Base-by-base conservation (phyloP, 805 yeast species). In the Yamadazyma takamatsuzukensis region DNA sequence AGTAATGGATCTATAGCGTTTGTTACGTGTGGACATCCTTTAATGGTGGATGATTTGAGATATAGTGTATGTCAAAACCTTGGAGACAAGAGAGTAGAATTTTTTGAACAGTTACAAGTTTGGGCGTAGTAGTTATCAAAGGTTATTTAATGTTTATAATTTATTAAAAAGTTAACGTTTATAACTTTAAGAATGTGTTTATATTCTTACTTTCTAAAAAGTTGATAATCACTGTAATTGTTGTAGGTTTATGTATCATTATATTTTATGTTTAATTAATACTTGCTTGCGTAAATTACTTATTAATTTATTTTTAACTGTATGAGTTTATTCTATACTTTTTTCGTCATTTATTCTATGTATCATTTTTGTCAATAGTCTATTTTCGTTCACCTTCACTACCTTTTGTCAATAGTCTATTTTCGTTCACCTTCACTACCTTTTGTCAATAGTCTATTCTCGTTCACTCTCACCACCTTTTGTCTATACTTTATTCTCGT, bases 51-150 rank as follows among this genome's bases (percentile, higher is more conserved):
- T 47, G 67, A 59, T 2, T 43, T 78, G 14, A 68, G 90, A 48
- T 49, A 59, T 24, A 51, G 69, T 4, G 70, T 78, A 3, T 62
- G 71, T 0, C 42, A 60, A 25, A 51, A 70, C 35, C 51, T 77
- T 32, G 37, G 47, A 13, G 52, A 66, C 11, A 61, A 69, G 30
- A 68, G 83, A 27, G 72, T 83, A 13, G 89, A 81, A 40, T 78
- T 78, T 47, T 79, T 67, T 49, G 95, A 86, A 51, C 89, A 83
- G 49, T 68, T 81, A 30, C 87, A 82, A 58, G 66, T 72, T 10
- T 84, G 95, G 94, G 61, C 69, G 1, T 63, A 42, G 40, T n/a
- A n/a, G 12, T 23, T 26, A n/a, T n/a, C n/a, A n/a, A n/a, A 7
- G 15, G 12, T 14, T 26, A 10, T 14, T 26, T 8, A 6, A 11